Percentiles rank a stretch among this genome's conserved stretches.
phyloP scores from a whole-genome alignment of 306 rosid genomes.

The Dalbergia cultrata region DNA sequence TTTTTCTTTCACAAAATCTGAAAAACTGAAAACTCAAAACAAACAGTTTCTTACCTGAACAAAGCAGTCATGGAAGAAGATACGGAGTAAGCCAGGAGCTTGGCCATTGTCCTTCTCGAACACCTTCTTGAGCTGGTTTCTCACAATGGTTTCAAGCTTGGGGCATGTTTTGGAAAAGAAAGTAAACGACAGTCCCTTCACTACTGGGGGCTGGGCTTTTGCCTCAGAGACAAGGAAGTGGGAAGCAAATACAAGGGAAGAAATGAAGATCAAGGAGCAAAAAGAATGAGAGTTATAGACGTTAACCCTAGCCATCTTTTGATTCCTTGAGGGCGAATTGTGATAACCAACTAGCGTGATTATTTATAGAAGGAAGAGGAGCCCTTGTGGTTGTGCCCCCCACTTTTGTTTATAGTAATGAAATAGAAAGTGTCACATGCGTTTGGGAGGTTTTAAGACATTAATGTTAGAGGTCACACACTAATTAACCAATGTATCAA shows the following conservation, averaged over 20 bases:
- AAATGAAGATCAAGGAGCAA: slow-evolving; percentile 32
- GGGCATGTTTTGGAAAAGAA: slow-evolving; percentile 65
- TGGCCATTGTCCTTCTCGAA: slow-evolving; percentile 60
- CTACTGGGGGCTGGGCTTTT: slow-evolving; percentile 33
- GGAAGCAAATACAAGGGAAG: slow-evolving; percentile 36
- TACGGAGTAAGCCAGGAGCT: slow-evolving; percentile 69
- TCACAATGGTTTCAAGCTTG: slow-evolving; percentile 52
- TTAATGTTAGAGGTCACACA: too few relatives aligned
- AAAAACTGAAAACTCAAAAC: too few relatives aligned
- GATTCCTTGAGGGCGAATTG: slow-evolving; percentile 23
- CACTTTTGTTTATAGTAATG: neutral
- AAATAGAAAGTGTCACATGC: neutral
- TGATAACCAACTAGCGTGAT: neutral
- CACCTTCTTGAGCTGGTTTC: slow-evolving; percentile 59
- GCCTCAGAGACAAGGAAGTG: slow-evolving; percentile 25
- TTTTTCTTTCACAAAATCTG: too few relatives aligned
- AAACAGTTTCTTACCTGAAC: slow-evolving; percentile 64
- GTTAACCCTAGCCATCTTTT: slow-evolving; percentile 39
- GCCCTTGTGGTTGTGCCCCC: slow-evolving; percentile 3
- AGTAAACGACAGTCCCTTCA: slow-evolving; percentile 60
- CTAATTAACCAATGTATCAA: too few relatives aligned
- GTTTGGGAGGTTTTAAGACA: neutral
- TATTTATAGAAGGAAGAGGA: slow-evolving; percentile 38
- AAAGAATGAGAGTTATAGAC: neutral
- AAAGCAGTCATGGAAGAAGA: slow-evolving; percentile 81